Percentiles rank a stretch among this genome's conserved stretches.
phyloP scores from a whole-genome alignment of 495 filamentous ascomycete genomes.

The Physcia stellaris region DNA sequence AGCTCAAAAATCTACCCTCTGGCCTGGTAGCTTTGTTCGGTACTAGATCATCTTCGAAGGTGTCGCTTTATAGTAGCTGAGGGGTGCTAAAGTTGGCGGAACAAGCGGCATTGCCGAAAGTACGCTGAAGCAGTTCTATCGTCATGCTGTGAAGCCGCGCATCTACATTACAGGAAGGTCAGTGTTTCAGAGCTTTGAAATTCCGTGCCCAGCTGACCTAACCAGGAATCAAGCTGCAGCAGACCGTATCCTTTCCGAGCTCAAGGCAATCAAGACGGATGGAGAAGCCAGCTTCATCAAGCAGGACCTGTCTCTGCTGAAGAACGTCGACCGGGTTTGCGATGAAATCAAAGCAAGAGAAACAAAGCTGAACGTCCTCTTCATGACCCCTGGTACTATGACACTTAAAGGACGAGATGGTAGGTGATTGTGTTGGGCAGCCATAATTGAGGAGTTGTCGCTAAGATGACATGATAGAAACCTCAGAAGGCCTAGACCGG shows the following conservation, averaged over 20 bases:
- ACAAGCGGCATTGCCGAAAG: constrained; percentile 29
- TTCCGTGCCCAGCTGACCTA: neutral
- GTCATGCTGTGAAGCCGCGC: constrained; percentile 18
- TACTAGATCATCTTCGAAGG: constrained; percentile 10
- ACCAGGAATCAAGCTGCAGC: constrained; percentile 19
- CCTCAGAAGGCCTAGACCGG: constrained; percentile 6
- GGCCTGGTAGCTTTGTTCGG: constrained; percentile 40
- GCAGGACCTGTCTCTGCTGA: constrained; percentile 38
- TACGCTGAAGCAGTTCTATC: constrained; percentile 21
- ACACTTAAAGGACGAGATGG: constrained; percentile 22
- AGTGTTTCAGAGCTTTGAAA: neutral
- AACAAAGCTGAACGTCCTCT: constrained; percentile 39
- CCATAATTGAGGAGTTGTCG: neutral
- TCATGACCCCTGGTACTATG: constrained; percentile 22
- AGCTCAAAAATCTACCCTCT: constrained; percentile 28
- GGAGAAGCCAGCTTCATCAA: constrained; percentile 37
- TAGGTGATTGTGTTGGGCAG: constrained; percentile 1
- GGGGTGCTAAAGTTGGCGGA: constrained; percentile 23
- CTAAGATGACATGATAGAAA: too few relatives aligned
- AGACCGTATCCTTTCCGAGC: constrained; percentile 29
- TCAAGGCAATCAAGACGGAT: constrained; percentile 31
- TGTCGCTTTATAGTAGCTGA: constrained; percentile 1
- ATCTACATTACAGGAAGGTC: constrained; percentile 25
- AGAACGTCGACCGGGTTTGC: constrained; percentile 44
- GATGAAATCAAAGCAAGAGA: constrained; percentile 35